These are phyloP conservation scores for Phytophthora sansomeana DNA, from an alignment of 352 stramenopile genomes.

Conservation along the genomic window DNA sequence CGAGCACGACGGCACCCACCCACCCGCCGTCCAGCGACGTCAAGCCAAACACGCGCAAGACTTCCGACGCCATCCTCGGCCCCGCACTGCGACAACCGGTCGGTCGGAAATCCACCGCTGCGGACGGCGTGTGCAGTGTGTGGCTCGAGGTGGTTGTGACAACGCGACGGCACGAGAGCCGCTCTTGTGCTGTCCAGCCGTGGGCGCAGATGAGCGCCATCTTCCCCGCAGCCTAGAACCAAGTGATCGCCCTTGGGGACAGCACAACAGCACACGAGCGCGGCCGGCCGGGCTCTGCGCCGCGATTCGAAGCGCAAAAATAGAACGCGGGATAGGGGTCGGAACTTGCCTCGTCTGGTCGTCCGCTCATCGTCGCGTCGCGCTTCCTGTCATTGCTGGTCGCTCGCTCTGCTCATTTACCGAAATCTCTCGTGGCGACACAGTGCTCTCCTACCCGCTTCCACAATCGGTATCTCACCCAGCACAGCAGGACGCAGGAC, in stretches of 20 bases:
- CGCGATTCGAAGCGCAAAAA: conserved; percentile 28
- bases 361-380: conserved; percentile 27
- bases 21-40: too few species aligned
- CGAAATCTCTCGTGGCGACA: conserved; percentile 35
- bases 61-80: not conserved
- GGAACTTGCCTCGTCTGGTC: conserved; percentile 43
- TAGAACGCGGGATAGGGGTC: conserved; percentile 45
- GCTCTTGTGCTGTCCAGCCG: too few species aligned
- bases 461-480: conserved; percentile 1
- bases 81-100: conserved; percentile 23
- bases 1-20: conserved; percentile 3
- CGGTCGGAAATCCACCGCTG: conserved; percentile 15
- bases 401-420: conserved; percentile 31
- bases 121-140: conserved; percentile 4
- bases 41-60: not conserved
- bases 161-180: conserved; percentile 14
- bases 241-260: too few species aligned
- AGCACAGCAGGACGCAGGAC: not conserved
- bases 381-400: conserved; percentile 31
- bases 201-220: too few species aligned
- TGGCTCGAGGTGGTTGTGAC: conserved; percentile 3
- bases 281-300: too few species aligned
- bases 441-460: conserved; percentile 16
- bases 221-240: too few species aligned
- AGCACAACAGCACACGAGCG: too few species aligned